Conservation (phyloP, 164 flowering plant species). For the Nymphaea thermarum region DNA sequence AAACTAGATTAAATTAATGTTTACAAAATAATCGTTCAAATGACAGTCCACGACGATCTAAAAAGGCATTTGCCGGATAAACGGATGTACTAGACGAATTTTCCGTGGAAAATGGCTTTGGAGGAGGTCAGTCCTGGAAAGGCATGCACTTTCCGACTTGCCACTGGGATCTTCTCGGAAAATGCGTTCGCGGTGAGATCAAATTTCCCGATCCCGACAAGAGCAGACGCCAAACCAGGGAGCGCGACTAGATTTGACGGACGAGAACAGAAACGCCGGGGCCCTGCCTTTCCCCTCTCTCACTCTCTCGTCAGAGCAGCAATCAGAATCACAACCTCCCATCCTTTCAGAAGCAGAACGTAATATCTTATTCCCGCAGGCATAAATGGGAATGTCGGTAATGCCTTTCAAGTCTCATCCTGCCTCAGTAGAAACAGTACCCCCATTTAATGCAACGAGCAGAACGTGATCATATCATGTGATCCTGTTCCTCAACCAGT, state of each 20-base stretch:
- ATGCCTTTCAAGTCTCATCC: slow-evolving; percentile 2
- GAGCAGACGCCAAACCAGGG: slow-evolving; percentile 1
- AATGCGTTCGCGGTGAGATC: not conserved
- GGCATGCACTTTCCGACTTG: not conserved
- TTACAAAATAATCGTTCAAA: too few species aligned
- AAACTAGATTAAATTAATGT: too few species aligned
- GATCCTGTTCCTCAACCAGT: not conserved
- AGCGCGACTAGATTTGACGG: slow-evolving; percentile 3
- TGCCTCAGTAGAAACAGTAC: not conserved
- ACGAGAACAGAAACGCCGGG: not conserved
- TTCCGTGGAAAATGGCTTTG: not conserved
- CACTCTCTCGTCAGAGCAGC: too few species aligned
- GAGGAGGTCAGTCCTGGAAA: not conserved
- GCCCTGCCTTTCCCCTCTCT: too few species aligned
- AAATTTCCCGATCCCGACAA: not conserved
- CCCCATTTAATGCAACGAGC: not conserved
- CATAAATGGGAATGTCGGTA: slow-evolving; percentile 2
- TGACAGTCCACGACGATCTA: not conserved
- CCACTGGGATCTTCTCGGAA: not conserved
- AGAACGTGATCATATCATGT: not conserved
- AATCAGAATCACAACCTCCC: too few species aligned
- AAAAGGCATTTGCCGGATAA: not conserved
- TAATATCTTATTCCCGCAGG: not conserved
- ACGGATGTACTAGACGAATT: not conserved
- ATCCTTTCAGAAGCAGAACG: not conserved